Base-by-base conservation (phyloP, 2,329 filamentous ascomycete genomes). In the Daldinia sp. region DNA sequence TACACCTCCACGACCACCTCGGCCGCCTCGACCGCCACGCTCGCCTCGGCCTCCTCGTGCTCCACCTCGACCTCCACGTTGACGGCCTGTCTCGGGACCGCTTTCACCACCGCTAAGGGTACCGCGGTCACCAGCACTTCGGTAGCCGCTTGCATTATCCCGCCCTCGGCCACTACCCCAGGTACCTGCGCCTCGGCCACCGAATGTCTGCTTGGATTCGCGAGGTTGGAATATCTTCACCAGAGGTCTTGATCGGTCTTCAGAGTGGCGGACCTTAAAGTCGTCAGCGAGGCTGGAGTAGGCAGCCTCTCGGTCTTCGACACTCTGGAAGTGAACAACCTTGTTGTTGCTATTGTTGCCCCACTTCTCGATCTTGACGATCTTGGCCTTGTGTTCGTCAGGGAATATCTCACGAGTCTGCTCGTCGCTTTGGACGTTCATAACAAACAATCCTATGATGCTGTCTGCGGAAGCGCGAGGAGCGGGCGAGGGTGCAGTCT, bases 361-460 rank as follows among this genome's bases (percentile, higher is more conserved):
- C 83, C 90, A 92, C 81, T 93, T 94, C 76, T 93, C 90, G 57
- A 95, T 86, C 81, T 90, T 91, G 61, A 88, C 81, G 72, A 98
- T 93, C 83, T 97, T 98, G 35, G 87, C 78, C 77, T 89, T 90
- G 77, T 98, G 93, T 75, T 97, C 93, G 12, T 96, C 90, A 1
- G 89, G 85, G 78, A 99, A 95, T 26, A 97, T 85, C 37, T 93
- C 90, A 63, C 91, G 90, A 41, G 93, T 91, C 68, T 94, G 92
- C 35, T 97, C 93, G 72, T 95, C 93, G 60, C 88, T 92, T 75
- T 90, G 92, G 23, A 94, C 90, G 76, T 94, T 94, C 82, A 92
- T 93, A 68, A 99, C 90, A 80, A 98, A 99, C 20, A 99, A 87
- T 55, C 93, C 95, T 75, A 93, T 91, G 73, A 91, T 93, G 73